These are phyloP conservation scores for Nitzschia putrida DNA, from an alignment of 108 stramenopile species.

Conservation along the genomic window DNA sequence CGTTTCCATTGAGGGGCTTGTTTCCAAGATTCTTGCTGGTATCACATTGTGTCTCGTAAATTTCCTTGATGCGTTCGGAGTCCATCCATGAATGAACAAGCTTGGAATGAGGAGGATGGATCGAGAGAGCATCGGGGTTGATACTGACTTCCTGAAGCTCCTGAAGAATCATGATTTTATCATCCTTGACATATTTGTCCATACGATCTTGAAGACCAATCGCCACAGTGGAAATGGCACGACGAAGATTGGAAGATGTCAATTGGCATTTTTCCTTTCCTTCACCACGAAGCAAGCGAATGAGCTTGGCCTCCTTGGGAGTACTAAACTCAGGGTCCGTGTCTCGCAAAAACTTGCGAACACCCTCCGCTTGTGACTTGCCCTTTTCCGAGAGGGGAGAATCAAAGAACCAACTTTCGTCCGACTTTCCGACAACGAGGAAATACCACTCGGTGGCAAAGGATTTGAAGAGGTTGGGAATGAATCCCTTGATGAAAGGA, in stretches of 20 bases:
- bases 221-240: conserved; percentile 82
- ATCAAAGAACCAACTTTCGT: conserved; percentile 85
- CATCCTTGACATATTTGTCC: conserved; percentile 34
- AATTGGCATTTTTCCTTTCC: conserved; percentile 19
- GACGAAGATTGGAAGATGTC: conserved; percentile 71
- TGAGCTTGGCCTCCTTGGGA: conserved; percentile 47
- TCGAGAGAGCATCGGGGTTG: conserved; percentile 87
- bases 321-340: conserved; percentile 45
- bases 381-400: conserved; percentile 73
- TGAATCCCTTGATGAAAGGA: conserved; percentile 63
- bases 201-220: conserved; percentile 74
- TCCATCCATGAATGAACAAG: conserved; percentile 73
- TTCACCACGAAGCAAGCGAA: conserved; percentile 50
- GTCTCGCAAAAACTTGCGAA: conserved; percentile 59
- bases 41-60: conserved; percentile 60
- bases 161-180: conserved; percentile 63
- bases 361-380: conserved; percentile 53
- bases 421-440: conserved; percentile 61
- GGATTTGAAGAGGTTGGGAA: conserved; percentile 70
- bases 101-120: conserved; percentile 59
- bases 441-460: conserved; percentile 67
- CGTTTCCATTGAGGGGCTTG: conserved; percentile 73
- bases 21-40: conserved; percentile 76
- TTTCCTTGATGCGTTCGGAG: conserved; percentile 37
- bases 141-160: conserved; percentile 83